phyloP scores from a whole-genome alignment of 2,329 filamentous ascomycete species.

The Penicillium sp. region DNA sequence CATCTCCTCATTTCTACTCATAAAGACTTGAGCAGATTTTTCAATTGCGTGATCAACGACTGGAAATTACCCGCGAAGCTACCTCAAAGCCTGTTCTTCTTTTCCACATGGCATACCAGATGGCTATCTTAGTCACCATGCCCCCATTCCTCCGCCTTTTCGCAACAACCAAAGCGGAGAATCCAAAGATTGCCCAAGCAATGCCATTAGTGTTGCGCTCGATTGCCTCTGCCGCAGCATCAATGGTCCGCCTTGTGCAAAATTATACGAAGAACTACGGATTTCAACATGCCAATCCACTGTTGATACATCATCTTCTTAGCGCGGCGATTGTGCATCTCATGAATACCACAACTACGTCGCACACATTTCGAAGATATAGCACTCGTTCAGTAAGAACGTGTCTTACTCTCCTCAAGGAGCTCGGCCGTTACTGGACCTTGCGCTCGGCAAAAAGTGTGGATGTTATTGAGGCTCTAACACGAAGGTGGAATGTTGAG shows the following conservation, averaged over 20 bases:
- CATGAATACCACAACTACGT: conserved; percentile 5
- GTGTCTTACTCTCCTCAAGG: background rate
- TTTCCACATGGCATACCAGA: conserved; percentile 10
- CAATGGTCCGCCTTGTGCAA: conserved; percentile 8
- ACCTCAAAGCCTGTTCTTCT: conserved; percentile 4
- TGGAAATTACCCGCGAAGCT: background rate
- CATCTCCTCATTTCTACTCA: conserved; percentile 3
- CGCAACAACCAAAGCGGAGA: background rate
- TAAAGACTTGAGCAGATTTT: background rate
- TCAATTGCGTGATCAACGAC: background rate
- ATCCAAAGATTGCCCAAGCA: background rate
- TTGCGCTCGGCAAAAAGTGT: background rate
- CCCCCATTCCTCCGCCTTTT: conserved; percentile 7
- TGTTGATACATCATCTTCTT: conserved; percentile 6
- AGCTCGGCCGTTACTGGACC: background rate
- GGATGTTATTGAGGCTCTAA: background rate
- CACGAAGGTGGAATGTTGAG: background rate
- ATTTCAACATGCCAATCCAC: conserved; percentile 4
- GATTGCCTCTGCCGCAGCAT: conserved; percentile 3
- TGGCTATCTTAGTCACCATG: conserved; percentile 7
- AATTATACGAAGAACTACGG: background rate
- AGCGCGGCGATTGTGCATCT: conserved; percentile 9
- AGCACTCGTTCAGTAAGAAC: conserved; percentile 3
- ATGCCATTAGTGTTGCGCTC: conserved; percentile 4
- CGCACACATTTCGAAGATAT: background rate